Conservation (phyloP, 2,329 filamentous ascomycete species). For the Westerdykella aurantiaca region DNA sequence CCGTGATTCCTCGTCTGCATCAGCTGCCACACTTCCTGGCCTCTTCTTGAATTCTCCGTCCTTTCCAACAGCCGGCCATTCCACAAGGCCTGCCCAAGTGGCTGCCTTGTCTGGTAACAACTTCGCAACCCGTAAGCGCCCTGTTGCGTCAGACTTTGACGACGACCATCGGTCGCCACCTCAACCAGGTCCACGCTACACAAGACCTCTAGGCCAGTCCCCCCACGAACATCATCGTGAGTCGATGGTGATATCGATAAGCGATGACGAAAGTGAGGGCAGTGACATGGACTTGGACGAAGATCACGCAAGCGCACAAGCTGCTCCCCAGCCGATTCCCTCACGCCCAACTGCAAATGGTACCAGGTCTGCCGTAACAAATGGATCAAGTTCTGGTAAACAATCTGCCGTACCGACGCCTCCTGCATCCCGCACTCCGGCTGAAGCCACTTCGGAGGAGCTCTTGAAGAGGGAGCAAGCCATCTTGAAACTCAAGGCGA, state of each 20-base stretch:
- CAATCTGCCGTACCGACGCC: conserved; percentile 28
- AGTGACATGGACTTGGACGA: conserved; percentile 60
- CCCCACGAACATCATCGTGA: conserved; percentile 47
- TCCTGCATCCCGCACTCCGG: conserved; percentile 33
- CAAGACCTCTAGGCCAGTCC: conserved; percentile 59
- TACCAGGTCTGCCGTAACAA: no score
- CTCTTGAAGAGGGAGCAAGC: conserved; percentile 45
- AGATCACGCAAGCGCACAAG: conserved; percentile 43
- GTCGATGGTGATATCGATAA: conserved; percentile 75
- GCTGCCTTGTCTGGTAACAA: neutral
- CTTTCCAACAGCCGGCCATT: conserved; percentile 3
- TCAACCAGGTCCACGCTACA: conserved; percentile 36
- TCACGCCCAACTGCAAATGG: conserved; percentile 11
- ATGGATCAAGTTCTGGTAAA: conserved; percentile 9
- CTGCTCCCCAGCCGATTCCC: conserved; percentile 12
- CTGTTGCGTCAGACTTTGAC: conserved; percentile 66
- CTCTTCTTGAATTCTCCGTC: conserved; percentile 44
- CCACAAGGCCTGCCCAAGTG: conserved; percentile 6
- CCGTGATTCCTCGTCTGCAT: conserved; percentile 2
- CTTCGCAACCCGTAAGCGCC: conserved; percentile 48
- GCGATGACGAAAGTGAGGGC: conserved; percentile 61
- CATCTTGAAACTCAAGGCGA: conserved; percentile 44
- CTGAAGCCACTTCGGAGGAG: conserved; percentile 38
- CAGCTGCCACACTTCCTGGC: conserved; percentile 41
- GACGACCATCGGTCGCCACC: conserved; percentile 40